Evolutionary conservation across 148 eudicot genomes (phyloP), one percentile per base, ranked within the genome.

Genomic region (Chenopodium formosanum): DNA sequence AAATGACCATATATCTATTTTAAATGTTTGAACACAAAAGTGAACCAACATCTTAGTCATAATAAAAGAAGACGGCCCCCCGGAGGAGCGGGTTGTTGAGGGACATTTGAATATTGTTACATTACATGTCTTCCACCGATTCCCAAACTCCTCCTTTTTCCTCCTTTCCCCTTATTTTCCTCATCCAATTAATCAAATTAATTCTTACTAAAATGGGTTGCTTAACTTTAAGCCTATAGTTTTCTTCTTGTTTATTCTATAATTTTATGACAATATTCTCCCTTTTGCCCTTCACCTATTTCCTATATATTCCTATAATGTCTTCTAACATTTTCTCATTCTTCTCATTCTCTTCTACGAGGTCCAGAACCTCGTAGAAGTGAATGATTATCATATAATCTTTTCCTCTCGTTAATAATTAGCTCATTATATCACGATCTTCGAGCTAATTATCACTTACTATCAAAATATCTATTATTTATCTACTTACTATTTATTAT

Each of bases 31-130:
- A 62, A 73, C 20, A 80, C 77, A 80, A 80, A 73, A n/a, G 70
- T 60, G 13, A 29, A 60, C 29, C 77, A 80, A 9, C 64, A 73
- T 73, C 29, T 14, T 63, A 46, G 34, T 22, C 27, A 23, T 40
- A 25, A 25, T 72, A 73, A 60, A 81, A 76, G 62, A 4, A 4
- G 71, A 40, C 31, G 32, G 63, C 16, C 79, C 79, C 37, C 79
- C 66, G 23, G 37, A 69, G 79, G 83, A 67, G 83, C 83, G 83
- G 83, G 83, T 75, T 53, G 83, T 81, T 68, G 73, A 67, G 83
- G 73, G 29, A 53, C 79, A 81, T 75, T 75, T 81, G 69, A 75
- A 81, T 32, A 81, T 75, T 14, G 44, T 19, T 73, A 70, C 65
- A 74, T 19, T 73, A 71, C 65, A 66, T 81, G 83, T 67, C 78